Evolutionary conservation across 495 filamentous ascomycete genomes (phyloP), one percentile per base, ranked within the genome.

Genomic region (Penicillium malachiteum): DNA sequence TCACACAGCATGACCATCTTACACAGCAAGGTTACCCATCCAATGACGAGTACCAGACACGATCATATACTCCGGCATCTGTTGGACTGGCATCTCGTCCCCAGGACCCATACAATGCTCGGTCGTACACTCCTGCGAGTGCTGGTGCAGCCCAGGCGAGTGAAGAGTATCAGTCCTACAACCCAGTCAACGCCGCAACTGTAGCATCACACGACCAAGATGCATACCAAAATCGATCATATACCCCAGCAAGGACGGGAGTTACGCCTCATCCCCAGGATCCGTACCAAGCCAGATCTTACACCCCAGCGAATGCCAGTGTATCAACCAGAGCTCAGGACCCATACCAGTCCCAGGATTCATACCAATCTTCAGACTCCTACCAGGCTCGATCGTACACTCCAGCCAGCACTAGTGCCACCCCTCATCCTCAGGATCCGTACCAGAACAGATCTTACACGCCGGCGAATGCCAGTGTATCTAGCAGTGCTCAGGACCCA

Each of bases 331-430:
- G 9, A 10, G 8, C 31, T 5, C 18, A 32, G 21, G 43, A 45
- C 14, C 12, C 18, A 45, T 45, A 45, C n/a, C 43, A 45, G 33
- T 34, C 46, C 1, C 31, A 48, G 18, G 43, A 46, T 6, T 5
- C 40, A 18, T n/a, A n/a, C n/a, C n/a, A n/a, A n/a, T n/a, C n/a
- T n/a, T n/a, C n/a, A n/a, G n/a, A n/a, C n/a, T n/a, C n/a, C 4
- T 66, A 64, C 30, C 60, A 52, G 18, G 50, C 14, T 21, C 17
- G 50, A 45, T 54, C 56, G 7, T 58, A 54, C 26, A 50, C 51
- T 9, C 56, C 56, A 3, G 50, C 50, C 12, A 49, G 50, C 31
- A 40, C 45, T 31, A 13, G 42, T 9, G 40, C 0, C 0, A 5
- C 31, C 5, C 21, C 21, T 26, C 8, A 17, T 17, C 31, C 31